These are phyloP conservation scores for Grosmannia clavigera DNA, from an alignment of 2,329 filamentous ascomycete species.

Conservation along the genomic window DNA sequence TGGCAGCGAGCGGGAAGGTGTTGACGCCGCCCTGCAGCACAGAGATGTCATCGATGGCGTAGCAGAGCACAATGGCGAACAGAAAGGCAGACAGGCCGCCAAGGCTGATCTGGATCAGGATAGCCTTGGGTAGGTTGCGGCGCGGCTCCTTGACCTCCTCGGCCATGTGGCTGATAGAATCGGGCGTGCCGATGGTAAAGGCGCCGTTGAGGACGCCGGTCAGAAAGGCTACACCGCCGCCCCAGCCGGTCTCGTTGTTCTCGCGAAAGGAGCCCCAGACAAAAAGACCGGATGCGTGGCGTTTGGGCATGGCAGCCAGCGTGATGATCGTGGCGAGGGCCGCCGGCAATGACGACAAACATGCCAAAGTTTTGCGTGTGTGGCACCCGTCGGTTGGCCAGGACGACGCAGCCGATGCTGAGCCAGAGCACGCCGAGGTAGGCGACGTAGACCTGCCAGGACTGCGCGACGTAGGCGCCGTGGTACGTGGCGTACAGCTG, in stretches of 20 bases:
- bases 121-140: slow-evolving; percentile 36
- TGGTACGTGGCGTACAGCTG: slow-evolving; percentile 50
- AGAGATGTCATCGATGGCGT: slow-evolving; percentile 42
- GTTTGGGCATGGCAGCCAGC: slow-evolving; percentile 35
- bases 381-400: slow-evolving; percentile 43
- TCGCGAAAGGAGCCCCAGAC: slow-evolving; percentile 39
- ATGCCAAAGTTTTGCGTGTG: slow-evolving; percentile 39
- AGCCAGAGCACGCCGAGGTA: slow-evolving; percentile 45
- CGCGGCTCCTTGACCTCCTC: slow-evolving; percentile 43
- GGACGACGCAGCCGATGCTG: slow-evolving; percentile 37
- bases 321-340: slow-evolving; percentile 39
- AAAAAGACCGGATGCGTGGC: slow-evolving; percentile 35
- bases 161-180: slow-evolving; percentile 49
- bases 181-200: slow-evolving; percentile 51
- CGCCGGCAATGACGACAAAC: slow-evolving; percentile 41
- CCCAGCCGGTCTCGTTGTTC: slow-evolving; percentile 39
- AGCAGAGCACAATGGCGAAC: slow-evolving; percentile 37
- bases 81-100: slow-evolving; percentile 36
- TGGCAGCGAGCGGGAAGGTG: slow-evolving; percentile 48
- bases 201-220: slow-evolving; percentile 54
- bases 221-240: slow-evolving; percentile 50
- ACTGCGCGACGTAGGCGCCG: slow-evolving; percentile 31
- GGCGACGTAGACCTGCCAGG: slow-evolving; percentile 48
- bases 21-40: slow-evolving; percentile 34
- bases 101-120: slow-evolving; percentile 35